Percentiles rank a stretch among this genome's conserved stretches.
Conservation (phyloP, 192 early-diverging fungal species). For the Backusella psychrophila region DNA sequence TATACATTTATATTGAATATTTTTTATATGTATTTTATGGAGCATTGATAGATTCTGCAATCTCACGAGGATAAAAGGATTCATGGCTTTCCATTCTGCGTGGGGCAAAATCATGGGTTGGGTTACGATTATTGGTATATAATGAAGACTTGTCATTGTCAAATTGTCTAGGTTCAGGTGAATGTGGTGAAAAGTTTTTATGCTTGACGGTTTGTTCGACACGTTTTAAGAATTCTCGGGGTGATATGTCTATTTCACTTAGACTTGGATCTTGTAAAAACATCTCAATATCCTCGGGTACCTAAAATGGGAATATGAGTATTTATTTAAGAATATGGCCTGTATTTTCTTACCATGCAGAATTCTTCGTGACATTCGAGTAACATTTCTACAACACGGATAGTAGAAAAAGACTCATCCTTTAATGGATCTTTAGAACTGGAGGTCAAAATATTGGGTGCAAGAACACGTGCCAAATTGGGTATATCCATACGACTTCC, state of each 20-base stretch:
- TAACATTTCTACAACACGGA: slow-evolving; percentile 64
- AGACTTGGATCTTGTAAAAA: slow-evolving; percentile 28
- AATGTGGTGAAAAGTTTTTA: not conserved
- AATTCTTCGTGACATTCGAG: slow-evolving; percentile 60
- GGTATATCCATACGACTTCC: slow-evolving; percentile 92
- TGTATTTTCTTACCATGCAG: slow-evolving; percentile 51
- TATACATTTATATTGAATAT: not conserved
- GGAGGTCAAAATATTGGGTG: slow-evolving; percentile 90
- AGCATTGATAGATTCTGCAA: slow-evolving; percentile 2
- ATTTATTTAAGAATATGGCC: not conserved
- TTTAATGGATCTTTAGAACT: slow-evolving; percentile 80
- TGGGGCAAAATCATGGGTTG: not conserved
- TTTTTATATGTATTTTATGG: not conserved
- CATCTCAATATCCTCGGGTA: slow-evolving; percentile 21
- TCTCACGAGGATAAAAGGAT: not conserved
- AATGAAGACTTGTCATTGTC: not conserved
- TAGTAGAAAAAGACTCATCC: slow-evolving; percentile 72
- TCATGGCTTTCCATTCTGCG: slow-evolving; percentile 19
- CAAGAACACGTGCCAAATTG: slow-evolving; percentile 91
- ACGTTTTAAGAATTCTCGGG: slow-evolving; percentile 22
- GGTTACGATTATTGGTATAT: slow-evolving; percentile 15
- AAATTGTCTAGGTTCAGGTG: not conserved
- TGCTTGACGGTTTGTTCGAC: slow-evolving; percentile 25
- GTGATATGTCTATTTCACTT: slow-evolving; percentile 24
- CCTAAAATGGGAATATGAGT: not conserved